Evolutionary conservation across 345 rosid species (phyloP).

Genomic region (Stellera chamaejasme): DNA sequence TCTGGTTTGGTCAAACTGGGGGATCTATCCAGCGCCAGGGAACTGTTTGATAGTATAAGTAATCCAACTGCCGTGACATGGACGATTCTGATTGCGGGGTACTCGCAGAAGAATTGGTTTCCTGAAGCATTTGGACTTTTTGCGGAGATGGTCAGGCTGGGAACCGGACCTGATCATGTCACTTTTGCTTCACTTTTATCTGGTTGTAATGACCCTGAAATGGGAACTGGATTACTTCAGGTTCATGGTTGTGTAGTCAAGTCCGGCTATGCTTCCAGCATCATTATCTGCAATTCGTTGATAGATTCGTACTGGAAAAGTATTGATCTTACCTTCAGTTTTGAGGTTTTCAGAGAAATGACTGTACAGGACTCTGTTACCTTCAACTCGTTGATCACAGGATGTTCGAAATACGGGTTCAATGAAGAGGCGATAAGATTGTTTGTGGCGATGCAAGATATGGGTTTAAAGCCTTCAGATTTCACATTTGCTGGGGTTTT

Average conservation of each 20-base stretch:
- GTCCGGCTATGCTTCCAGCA: conserved; percentile 35
- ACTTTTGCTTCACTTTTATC: conserved; percentile 67
- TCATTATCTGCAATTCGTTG: conserved; percentile 57
- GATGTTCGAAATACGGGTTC: conserved; percentile 52
- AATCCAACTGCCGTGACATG: conserved; percentile 61
- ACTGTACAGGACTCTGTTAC: conserved; percentile 50
- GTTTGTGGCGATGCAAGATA: conserved; percentile 45
- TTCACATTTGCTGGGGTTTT: conserved; percentile 74
- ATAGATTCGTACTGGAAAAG: conserved; percentile 71
- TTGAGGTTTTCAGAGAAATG: conserved; percentile 41
- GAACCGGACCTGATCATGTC: conserved; percentile 49
- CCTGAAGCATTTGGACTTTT: conserved; percentile 54
- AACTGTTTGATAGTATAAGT: conserved; percentile 42
- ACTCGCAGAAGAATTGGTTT: conserved; percentile 30
- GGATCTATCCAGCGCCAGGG: conserved; percentile 40
- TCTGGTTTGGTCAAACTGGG: conserved; percentile 54
- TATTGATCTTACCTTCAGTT: conserved; percentile 34
- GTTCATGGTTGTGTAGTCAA: conserved; percentile 48
- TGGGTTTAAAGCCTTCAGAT: conserved; percentile 62
- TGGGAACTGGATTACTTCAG: conserved; percentile 32
- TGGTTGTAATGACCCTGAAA: conserved; percentile 33
- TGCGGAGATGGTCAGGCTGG: conserved; percentile 37
- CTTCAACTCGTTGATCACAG: conserved; percentile 70
- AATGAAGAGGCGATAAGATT: conserved; percentile 44
- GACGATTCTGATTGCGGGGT: conserved; percentile 85